phyloP scores from a whole-genome alignment of 306 rosid species.

The Abrus pulchellus region DNA sequence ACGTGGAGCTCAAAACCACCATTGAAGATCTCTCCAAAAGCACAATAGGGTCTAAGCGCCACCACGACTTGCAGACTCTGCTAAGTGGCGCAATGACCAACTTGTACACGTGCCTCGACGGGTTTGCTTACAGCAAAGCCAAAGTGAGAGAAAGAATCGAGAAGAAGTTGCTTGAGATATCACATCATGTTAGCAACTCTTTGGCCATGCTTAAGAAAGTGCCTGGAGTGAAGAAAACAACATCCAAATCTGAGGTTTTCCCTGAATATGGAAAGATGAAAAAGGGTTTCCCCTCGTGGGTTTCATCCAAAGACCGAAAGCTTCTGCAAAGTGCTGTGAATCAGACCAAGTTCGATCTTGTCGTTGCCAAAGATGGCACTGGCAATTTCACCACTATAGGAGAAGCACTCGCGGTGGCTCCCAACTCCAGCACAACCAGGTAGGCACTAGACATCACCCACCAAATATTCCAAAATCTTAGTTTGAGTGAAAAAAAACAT shows the following conservation, averaged over 20 bases:
- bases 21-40: conserved; percentile 55
- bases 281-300: conserved; percentile 74
- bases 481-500: too few species aligned
- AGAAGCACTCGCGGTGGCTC: conserved; percentile 76
- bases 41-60: conserved; percentile 40
- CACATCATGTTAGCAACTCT: conserved; percentile 72
- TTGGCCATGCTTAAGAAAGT: conserved; percentile 78
- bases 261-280: conserved; percentile 64
- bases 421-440: conserved; percentile 81
- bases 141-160: conserved; percentile 51
- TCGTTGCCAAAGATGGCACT: conserved; percentile 84
- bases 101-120: conserved; percentile 84
- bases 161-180: conserved; percentile 50
- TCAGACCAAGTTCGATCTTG: conserved; percentile 57
- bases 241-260: conserved; percentile 42
- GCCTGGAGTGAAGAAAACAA: conserved; percentile 39
- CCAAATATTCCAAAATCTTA: too few species aligned
- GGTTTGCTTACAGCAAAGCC: conserved; percentile 54
- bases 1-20: conserved; percentile 53
- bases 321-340: conserved; percentile 58
- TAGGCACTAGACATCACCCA: neutral
- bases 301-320: conserved; percentile 61
- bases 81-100: conserved; percentile 89
- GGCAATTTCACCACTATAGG: conserved; percentile 81
- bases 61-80: conserved; percentile 63